A percentile compares a stretch with the other conserved stretches of the same genome.
Conservation (phyloP, 2,329 filamentous ascomycete genomes). For the Emericellopsis cladophorae region DNA sequence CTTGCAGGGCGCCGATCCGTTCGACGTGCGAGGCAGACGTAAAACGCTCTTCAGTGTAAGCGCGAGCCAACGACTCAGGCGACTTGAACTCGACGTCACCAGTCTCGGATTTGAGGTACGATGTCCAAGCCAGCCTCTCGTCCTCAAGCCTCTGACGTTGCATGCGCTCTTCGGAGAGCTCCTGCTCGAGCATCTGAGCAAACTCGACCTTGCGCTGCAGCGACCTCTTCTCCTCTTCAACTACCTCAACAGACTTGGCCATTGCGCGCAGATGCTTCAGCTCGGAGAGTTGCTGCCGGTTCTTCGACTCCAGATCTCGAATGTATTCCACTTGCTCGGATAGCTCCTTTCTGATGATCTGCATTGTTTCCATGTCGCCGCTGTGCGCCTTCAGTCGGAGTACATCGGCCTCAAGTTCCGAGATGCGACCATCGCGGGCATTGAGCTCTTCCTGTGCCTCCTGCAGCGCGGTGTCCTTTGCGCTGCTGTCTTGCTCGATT, state of each 20-base stretch:
- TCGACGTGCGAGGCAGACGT: conserved; percentile 72
- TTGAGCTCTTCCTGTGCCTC: conserved; percentile 53
- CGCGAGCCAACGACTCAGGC: conserved; percentile 75
- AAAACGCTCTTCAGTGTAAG: conserved; percentile 70
- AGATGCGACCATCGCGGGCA: conserved; percentile 58
- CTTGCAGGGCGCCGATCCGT: conserved; percentile 63
- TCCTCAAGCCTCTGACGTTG: conserved; percentile 83
- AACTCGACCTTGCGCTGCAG: conserved; percentile 67
- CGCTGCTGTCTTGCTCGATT: conserved; percentile 42
- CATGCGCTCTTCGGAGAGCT: conserved; percentile 67
- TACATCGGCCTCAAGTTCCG: conserved; percentile 69
- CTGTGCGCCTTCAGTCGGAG: conserved; percentile 75
- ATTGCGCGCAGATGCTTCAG: conserved; percentile 69
- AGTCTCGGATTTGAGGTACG: conserved; percentile 62
- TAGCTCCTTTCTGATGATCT: conserved; percentile 75
- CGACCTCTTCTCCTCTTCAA: conserved; percentile 87
- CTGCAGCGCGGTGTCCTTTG: conserved; percentile 42
- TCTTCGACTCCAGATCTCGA: conserved; percentile 66
- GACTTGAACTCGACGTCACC: conserved; percentile 65
- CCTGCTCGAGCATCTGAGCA: conserved; percentile 60
- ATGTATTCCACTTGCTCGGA: conserved; percentile 90
- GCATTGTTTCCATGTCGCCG: conserved; percentile 74
- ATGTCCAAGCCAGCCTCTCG: conserved; percentile 75
- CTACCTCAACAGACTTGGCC: conserved; percentile 79
- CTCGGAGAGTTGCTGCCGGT: conserved; percentile 67